Conservation (phyloP, 2,329 filamentous ascomycete species). For the Gaeumannomyces sp. region DNA sequence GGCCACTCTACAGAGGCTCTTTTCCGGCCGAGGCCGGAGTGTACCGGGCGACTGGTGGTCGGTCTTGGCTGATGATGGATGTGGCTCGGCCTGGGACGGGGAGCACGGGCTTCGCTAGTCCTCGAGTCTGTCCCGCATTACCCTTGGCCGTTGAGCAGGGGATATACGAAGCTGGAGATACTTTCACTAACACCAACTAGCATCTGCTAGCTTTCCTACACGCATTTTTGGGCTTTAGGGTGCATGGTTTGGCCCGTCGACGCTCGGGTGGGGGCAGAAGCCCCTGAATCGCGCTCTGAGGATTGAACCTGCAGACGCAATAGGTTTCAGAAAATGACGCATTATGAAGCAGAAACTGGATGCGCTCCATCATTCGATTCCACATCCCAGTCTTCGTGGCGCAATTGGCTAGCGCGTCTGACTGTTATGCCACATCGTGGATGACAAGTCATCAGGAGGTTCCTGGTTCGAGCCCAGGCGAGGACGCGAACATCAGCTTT, state of each 20-base stretch:
- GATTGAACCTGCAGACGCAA: neutral
- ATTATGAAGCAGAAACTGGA: neutral
- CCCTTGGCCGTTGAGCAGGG: too few relatives aligned
- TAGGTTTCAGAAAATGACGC: neutral
- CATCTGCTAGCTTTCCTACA: too few relatives aligned
- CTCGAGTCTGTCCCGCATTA: too few relatives aligned
- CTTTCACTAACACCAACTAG: too few relatives aligned
- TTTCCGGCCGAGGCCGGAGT: neutral
- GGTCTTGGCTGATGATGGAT: too few relatives aligned
- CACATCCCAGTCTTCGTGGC: slow-evolving; percentile 28
- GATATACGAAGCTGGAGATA: too few relatives aligned
- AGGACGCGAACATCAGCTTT: neutral
- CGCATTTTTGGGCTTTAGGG: too few relatives aligned
- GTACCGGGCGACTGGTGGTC: neutral
- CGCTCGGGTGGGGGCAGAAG: neutral
- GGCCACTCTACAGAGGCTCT: neutral
- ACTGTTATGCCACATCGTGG: slow-evolving; percentile 38
- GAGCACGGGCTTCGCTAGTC: too few relatives aligned
- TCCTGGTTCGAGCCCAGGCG: slow-evolving; percentile 1
- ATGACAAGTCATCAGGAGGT: slow-evolving; percentile 1
- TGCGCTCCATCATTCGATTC: neutral
- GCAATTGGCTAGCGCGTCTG: slow-evolving; percentile 53
- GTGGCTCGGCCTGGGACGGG: too few relatives aligned
- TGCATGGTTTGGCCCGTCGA: too few relatives aligned
- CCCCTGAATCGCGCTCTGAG: neutral